phyloP scores from a whole-genome alignment of 2,329 filamentous ascomycete genomes.

The Didymellaceae sp. region DNA sequence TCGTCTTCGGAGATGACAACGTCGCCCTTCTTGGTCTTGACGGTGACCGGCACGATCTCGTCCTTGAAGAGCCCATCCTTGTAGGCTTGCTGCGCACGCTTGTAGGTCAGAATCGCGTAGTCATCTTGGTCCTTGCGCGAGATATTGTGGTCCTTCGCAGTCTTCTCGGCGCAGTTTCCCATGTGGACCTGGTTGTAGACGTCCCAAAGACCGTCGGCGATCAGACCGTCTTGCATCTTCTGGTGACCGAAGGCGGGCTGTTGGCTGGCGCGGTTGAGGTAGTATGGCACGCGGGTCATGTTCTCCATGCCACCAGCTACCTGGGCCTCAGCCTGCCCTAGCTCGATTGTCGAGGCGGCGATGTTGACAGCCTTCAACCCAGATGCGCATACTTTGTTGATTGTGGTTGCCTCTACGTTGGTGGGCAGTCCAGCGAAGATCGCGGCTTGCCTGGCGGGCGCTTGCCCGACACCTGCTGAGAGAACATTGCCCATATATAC shows the following conservation, averaged over 20 bases:
- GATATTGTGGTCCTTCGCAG: conserved; percentile 84
- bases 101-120: conserved; percentile 88
- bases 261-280: conserved; percentile 80
- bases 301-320: conserved; percentile 98
- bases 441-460: conserved; percentile 87
- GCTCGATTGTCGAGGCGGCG: conserved; percentile 92
- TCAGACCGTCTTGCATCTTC: conserved; percentile 86
- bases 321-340: conserved; percentile 86
- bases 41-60: conserved; percentile 86
- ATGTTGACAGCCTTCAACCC: conserved; percentile 91
- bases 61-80: conserved; percentile 81
- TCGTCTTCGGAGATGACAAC: conserved; percentile 82
- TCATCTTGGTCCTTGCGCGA: conserved; percentile 86
- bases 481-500: conserved; percentile 99
- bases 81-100: conserved; percentile 90
- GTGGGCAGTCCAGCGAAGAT: conserved; percentile 85
- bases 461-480: conserved; percentile 81
- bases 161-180: conserved; percentile 95
- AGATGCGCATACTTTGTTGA: conserved; percentile 98
- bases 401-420: conserved; percentile 84
- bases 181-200: conserved; percentile 98
- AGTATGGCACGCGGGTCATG: conserved; percentile 94
- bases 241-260: conserved; percentile 86
- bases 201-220: conserved; percentile 94
- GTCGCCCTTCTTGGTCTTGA: conserved; percentile 81